These are phyloP conservation scores for Spathaspora passalidarum DNA, from an alignment of 805 yeast species.

Conservation along the genomic window DNA sequence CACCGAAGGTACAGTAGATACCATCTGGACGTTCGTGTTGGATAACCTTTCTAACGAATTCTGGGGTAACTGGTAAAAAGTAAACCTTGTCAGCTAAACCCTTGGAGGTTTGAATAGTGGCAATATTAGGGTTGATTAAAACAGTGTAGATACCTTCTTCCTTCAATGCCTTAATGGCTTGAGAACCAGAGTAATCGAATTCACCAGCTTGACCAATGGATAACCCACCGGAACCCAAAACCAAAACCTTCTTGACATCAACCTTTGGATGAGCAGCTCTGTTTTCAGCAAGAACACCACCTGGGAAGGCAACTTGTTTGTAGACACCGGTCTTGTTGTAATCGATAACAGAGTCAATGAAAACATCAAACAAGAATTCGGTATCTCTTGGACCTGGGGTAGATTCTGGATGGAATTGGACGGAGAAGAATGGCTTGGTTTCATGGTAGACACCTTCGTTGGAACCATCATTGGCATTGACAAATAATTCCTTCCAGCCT, in stretches of 20 bases:
- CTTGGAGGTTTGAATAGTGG: constrained; percentile 96
- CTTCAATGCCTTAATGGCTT: constrained; percentile 96
- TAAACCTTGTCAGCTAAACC: constrained; percentile 98
- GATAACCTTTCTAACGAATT: constrained; percentile 93
- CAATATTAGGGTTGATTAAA: constrained; percentile 95
- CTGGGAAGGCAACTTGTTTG: constrained; percentile 86
- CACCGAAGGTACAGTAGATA: constrained; percentile 95
- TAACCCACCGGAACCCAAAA: constrained; percentile 96
- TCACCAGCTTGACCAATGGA: constrained; percentile 99
- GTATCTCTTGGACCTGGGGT: constrained; percentile 99
- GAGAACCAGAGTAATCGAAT: constrained; percentile 98
- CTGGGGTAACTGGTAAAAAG: constrained; percentile 96
- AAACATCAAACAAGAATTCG: constrained; percentile 92
- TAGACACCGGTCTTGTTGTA: constrained; percentile 54
- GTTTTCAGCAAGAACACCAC: constrained; percentile 76
- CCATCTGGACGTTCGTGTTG: constrained; percentile 96
- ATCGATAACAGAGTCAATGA: constrained; percentile 76
- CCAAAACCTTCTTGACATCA: constrained; percentile 85
- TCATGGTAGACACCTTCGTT: constrained; percentile 97
- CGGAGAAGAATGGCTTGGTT: constrained; percentile 88
- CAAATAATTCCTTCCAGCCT: constrained; percentile 93
- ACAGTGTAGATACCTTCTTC: constrained; percentile 97
- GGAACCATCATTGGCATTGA: constrained; percentile 94
- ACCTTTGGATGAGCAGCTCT: constrained; percentile 72
- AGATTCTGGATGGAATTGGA: constrained; percentile 98